Percentiles rank a stretch among this genome's conserved stretches.
Conservation (phyloP, 352 stramenopile species). For the Globisporangium orthogonon region DNA sequence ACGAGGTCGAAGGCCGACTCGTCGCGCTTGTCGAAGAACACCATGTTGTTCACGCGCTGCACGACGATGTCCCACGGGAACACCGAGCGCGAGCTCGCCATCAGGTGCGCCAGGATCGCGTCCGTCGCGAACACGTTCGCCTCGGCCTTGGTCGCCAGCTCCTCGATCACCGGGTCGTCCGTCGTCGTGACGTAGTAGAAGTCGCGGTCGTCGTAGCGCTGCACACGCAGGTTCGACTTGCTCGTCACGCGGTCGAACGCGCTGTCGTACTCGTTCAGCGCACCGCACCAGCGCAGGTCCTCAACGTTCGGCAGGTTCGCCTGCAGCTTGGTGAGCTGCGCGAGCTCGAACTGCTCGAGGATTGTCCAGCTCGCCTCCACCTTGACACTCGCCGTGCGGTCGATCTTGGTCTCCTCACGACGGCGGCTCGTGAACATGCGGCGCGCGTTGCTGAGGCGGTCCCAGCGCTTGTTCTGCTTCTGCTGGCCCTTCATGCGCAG, state of each 20-base stretch:
- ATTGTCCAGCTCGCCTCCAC: constrained; percentile 91
- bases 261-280: constrained; percentile 94
- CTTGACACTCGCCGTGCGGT: constrained; percentile 87
- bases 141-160: constrained; percentile 86
- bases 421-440: constrained; percentile 58
- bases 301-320: constrained; percentile 80
- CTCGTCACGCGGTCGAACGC: constrained; percentile 92
- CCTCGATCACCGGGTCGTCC: constrained; percentile 95
- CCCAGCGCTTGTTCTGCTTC: constrained; percentile 85
- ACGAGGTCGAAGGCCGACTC: constrained; percentile 92
- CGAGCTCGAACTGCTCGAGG: constrained; percentile 95
- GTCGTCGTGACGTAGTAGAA: constrained; percentile 97
- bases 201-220: constrained; percentile 86
- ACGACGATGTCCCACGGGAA: constrained; percentile 97
- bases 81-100: constrained; percentile 93
- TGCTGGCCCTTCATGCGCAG: constrained; percentile 80
- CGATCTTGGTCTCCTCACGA: constrained; percentile 65
- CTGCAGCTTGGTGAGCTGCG: constrained; percentile 93
- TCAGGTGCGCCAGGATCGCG: constrained; percentile 95
- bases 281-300: constrained; percentile 93
- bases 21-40: constrained; percentile 98
- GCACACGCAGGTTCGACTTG: constrained; percentile 71
- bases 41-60: constrained; percentile 89
- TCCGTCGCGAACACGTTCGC: constrained; percentile 97
- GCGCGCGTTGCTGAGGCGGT: constrained; percentile 70